Percentiles rank a stretch among this genome's conserved stretches.
These are phyloP conservation scores for Guillardia theta DNA, from an alignment of 78 protist genomes.

Conservation along the genomic window DNA sequence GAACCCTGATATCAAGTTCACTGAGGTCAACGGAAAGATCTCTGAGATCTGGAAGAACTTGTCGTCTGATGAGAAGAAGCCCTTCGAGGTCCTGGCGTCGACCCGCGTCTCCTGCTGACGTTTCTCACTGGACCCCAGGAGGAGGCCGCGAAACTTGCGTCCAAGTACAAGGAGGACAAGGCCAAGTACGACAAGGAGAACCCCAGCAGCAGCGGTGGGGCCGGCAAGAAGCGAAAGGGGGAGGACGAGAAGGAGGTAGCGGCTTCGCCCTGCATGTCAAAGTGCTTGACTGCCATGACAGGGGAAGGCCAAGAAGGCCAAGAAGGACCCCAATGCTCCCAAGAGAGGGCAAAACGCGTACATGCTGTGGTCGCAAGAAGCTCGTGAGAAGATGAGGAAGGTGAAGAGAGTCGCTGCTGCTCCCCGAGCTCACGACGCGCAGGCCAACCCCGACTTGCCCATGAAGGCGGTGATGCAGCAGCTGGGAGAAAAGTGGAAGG, in stretches of 20 bases:
- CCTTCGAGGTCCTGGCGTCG: not conserved
- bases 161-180: not conserved
- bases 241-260: not conserved
- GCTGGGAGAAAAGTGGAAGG: no score
- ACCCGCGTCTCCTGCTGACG: not conserved
- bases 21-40: not conserved
- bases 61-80: not conserved
- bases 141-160: not conserved
- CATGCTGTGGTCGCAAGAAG: no score
- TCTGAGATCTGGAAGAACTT: not conserved
- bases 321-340: conserved; percentile 33
- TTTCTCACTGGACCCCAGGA: not conserved
- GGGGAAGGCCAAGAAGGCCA: not conserved
- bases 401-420: no score
- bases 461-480: no score
- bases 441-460: no score
- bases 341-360: no score
- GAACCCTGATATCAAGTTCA: not conserved
- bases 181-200: conserved; percentile 16
- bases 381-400: no score
- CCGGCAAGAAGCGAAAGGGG: not conserved
- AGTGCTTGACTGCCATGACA: no score
- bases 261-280: no score
- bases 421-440: no score
- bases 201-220: not conserved